Base-by-base conservation (phyloP, 2,329 filamentous ascomycete species). In the Fonsecaea monophora region DNA sequence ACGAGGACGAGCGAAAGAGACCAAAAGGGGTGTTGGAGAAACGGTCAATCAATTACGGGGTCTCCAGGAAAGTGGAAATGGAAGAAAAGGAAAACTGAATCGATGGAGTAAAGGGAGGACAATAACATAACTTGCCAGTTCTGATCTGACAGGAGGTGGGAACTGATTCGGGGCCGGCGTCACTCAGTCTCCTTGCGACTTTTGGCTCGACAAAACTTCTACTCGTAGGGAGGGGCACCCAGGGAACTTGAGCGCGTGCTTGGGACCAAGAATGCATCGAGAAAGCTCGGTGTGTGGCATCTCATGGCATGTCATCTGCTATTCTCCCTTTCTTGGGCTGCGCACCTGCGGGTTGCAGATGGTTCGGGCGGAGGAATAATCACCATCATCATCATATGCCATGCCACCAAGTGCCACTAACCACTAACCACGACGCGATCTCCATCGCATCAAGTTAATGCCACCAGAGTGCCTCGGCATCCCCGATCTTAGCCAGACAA, bases 391-490 rank as follows among this genome's bases (percentile, higher is more conserved):
- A 50, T 50, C 45, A 50, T 50, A 30, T 50, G 45, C 18, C 45
- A 50, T 10, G 45, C 45, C 18, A 50, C 45, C 45, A 4, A 15
- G 37, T 15, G 37, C 9, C 37, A 15, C 30, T 32, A 32, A 32
- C 30, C 30, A 32, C 30, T 32, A 32, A 32, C 30, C 4, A 32
- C 30, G 30, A 32, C 30, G 30, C 30, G 30, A 32, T 32, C 30
- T 32, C 30, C 30, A 32, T 32, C 30, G 4, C 30, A 32, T 32
- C 30, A 32, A 32, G 30, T 32, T 12, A 40, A 13, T 40, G 38
- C 12, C 34, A 54, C 32, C 15, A 37, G 37, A 42, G 53, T 37
- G 40, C 57, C 57, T 60, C 57, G 57, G 57, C 57, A 60, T 48
- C 25, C 40, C 42, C 57, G 57, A 60, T 42, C 13, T 48, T 60